Base-by-base conservation (phyloP, 768 basidiomycete species). In the Amanita muscaria region DNA sequence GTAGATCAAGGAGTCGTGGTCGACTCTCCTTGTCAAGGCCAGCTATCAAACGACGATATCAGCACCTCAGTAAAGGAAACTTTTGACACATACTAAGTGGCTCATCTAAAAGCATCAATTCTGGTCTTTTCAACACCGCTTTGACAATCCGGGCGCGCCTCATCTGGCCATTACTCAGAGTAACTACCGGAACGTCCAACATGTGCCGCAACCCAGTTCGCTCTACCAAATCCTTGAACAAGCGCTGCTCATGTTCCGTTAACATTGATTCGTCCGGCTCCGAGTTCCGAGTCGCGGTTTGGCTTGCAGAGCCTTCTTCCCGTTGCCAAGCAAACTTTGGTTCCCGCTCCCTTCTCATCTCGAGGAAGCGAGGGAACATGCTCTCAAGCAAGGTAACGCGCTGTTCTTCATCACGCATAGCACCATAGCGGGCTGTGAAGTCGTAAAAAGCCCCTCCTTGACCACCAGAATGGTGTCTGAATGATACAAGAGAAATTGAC, bases 91-190 rank as follows among this genome's bases (percentile, higher is more conserved):
- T 51, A 90, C 89, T 89, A 29, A 91, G 67, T 1, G 92, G 93
- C 59, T 98, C 94, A 49, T 96, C 92, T n/a, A 97, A 69, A 5
- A 98, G 61, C 18, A 97, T 58, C 15, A 97, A 57, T 49, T 81
- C 73, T 0, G 91, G 89, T 35, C 74, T 69, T 14, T 61, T 66
- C 24, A 97, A 57, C 7, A 97, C 60, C 0, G 87, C 86, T 51
- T 81, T 77, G 7, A 87, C 70, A 37, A 99, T 86, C 35, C 92
- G 68, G 4, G 91, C 91, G 14, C 89, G 66, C 30, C 93, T 67
- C 23, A 83, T 97, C 66, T 99, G 93, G 0, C 94, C 94, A 55
- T 93, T 94, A 50, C 85, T 88, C 41, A 98, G 60, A 0, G 88
- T 88, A 6, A 97, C 70, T 3, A 88, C 58, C 0, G 94, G 94